Percentiles rank a stretch among this genome's conserved stretches.
phyloP scores from a whole-genome alignment of 768 basidiomycete species.

The Pulveroboletus sp. region DNA sequence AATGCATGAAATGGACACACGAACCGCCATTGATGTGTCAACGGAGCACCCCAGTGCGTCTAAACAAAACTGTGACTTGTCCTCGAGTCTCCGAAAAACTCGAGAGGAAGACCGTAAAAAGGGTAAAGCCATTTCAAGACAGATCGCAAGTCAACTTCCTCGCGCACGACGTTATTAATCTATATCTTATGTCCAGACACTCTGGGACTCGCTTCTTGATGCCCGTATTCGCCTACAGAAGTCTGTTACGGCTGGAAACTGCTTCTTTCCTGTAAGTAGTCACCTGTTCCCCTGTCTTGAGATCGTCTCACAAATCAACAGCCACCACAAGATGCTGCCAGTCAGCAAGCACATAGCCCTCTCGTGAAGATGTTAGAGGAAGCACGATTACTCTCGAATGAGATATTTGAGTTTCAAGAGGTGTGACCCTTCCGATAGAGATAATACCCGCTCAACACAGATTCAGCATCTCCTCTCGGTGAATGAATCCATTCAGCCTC shows the following conservation, averaged over 20 bases:
- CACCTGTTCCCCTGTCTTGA: background rate
- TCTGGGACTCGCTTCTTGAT: conserved; percentile 87
- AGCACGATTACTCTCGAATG: conserved; percentile 56
- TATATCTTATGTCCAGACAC: conserved; percentile 40
- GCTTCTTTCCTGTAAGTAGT: conserved; percentile 55
- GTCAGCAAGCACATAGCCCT: conserved; percentile 40
- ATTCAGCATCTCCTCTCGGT: conserved; percentile 41
- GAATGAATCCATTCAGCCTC: conserved; percentile 45
- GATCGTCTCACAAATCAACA: conserved; percentile 24
- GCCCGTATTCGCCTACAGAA: conserved; percentile 92
- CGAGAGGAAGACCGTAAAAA: conserved; percentile 73
- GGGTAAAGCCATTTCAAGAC: conserved; percentile 76
- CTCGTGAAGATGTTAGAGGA: conserved; percentile 55
- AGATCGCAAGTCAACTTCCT: conserved; percentile 57
- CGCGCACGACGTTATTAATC: conserved; percentile 1
- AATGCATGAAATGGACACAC: conserved; percentile 7
- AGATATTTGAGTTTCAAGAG: conserved; percentile 65
- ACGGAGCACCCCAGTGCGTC: background rate
- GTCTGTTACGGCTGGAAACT: conserved; percentile 57
- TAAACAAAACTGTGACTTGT: conserved; percentile 37
- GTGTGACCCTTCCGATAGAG: conserved; percentile 33
- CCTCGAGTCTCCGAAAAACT: conserved; percentile 50
- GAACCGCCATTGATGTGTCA: conserved; percentile 14
- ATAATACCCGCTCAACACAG: conserved; percentile 13
- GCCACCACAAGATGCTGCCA: conserved; percentile 26